A percentile compares a stretch with the other conserved stretches of the same genome.
These are phyloP conservation scores for Aspergillus sp. DNA, from an alignment of 2,329 filamentous ascomycete species.

Conservation along the genomic window DNA sequence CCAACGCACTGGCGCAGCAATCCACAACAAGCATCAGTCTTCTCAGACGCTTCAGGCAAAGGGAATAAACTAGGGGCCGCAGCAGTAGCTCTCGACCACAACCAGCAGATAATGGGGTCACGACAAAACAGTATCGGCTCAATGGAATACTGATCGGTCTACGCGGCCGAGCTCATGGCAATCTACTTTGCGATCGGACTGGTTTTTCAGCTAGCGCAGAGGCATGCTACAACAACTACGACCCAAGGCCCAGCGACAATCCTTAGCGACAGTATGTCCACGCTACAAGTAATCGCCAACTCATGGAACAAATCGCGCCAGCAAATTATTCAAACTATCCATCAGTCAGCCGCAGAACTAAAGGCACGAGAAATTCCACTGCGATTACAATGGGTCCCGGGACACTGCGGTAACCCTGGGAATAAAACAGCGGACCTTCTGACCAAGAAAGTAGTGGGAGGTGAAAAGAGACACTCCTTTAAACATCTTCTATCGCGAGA, in stretches of 20 bases:
- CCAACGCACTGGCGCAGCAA: background rate
- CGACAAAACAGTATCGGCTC: constrained; percentile 13
- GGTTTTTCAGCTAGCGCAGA: background rate
- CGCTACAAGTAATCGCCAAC: constrained; percentile 21
- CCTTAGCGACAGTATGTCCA: constrained; percentile 24
- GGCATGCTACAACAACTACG: too few species aligned
- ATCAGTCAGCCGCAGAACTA: constrained; percentile 16
- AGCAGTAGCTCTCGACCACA: constrained; percentile 14
- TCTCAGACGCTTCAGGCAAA: constrained; percentile 25
- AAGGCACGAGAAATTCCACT: constrained; percentile 12
- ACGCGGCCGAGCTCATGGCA: constrained; percentile 19
- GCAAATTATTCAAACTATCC: constrained; percentile 23
- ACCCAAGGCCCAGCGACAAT: constrained; percentile 14
- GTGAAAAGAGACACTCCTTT: constrained; percentile 10
- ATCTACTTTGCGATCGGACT: constrained; percentile 19
- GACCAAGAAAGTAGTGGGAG: background rate
- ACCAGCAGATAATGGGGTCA: constrained; percentile 13
- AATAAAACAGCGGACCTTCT: constrained; percentile 16
- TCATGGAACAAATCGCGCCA: constrained; percentile 23
- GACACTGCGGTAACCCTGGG: constrained; percentile 4
- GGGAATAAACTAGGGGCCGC: too few species aligned
- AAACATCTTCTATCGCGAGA: constrained; percentile 14
- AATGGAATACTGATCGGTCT: constrained; percentile 18
- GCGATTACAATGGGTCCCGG: constrained; percentile 17
- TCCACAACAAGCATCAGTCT: constrained; percentile 18